Evolutionary conservation across 116 monocot species (phyloP), one percentile per base, ranked within the genome.

Genomic region (Trichopus zeylanicus): DNA sequence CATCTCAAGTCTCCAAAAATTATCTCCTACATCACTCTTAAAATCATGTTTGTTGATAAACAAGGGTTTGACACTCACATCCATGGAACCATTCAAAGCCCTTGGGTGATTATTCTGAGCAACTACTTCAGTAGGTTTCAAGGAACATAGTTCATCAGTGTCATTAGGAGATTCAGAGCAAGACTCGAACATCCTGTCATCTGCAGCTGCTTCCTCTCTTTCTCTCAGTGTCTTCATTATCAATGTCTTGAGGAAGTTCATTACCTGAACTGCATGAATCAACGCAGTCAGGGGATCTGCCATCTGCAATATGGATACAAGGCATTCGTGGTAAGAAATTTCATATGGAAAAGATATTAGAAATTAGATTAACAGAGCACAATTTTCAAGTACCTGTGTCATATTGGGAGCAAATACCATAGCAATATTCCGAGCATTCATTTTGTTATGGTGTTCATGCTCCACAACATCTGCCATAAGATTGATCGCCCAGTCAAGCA

Each of bases 251-350:
- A 90, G 76, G 29, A 91, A 82, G 61, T 90, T 90, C 85, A 91
- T 91, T 47, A 91, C 79, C 75, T 91, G 91, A 46, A 86, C 91
- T 24, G 82, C 85, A 74, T 90, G 81, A 48, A 90, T 72, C 74
- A 90, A 53, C 61, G 85, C 85, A 56, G 75, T 85, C 46, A 90
- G 69, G 5, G 90, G 90, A 77, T 90, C 85, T 4, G 76, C 76
- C 82, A 90, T 90, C 82, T 90, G 82, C 21, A 67, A 55, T 5
- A 29, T 20, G 69, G n/a, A 56, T 38, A 0, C 6, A 29, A 12
- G 6, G 6, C 6, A 33, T 48, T 29, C 51, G 2, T 51, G 32
- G 26, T 9, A 24, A 16, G 32, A 16, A 31, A 3, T 27, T 16
- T 25, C 24, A 60, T n/a, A n/a, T n/a, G n/a, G n/a, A n/a, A n/a